Evolutionary conservation across 208 protist genomes (phyloP).

Genomic region (Porcisia deanei): DNA sequence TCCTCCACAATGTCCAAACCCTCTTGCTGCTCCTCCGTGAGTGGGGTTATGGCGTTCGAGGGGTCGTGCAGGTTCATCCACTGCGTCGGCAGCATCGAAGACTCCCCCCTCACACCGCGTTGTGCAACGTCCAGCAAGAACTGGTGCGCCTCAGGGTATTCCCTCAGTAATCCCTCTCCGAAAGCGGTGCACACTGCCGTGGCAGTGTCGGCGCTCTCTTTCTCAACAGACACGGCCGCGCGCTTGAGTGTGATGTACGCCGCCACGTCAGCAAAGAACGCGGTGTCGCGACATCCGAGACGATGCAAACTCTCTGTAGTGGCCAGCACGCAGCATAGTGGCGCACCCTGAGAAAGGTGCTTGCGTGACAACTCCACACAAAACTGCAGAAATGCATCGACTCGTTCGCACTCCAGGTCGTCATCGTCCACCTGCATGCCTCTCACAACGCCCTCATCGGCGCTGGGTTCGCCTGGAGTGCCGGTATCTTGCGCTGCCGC

Average conservation of each 20-base stretch:
- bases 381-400: slow-evolving; percentile 45
- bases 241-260: slow-evolving; percentile 48
- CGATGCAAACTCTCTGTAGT: slow-evolving; percentile 44
- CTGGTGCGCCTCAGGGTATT: slow-evolving; percentile 40
- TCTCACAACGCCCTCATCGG: not conserved
- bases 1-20: slow-evolving; percentile 66
- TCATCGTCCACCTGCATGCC: slow-evolving; percentile 5
- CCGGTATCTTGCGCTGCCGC: slow-evolving; percentile 1
- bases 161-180: slow-evolving; percentile 53
- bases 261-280: slow-evolving; percentile 51
- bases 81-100: slow-evolving; percentile 45
- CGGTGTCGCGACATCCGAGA: slow-evolving; percentile 51
- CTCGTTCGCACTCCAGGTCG: slow-evolving; percentile 41
- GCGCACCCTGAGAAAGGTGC: slow-evolving; percentile 45
- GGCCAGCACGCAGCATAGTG: slow-evolving; percentile 50
- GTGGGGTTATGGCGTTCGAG: slow-evolving; percentile 44
- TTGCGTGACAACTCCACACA: slow-evolving; percentile 52
- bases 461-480: not conserved
- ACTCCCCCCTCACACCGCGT: slow-evolving; percentile 42
- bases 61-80: slow-evolving; percentile 87
- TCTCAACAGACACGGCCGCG: slow-evolving; percentile 19
- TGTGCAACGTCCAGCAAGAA: slow-evolving; percentile 51
- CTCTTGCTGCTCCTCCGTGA: slow-evolving; percentile 62
- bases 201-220: slow-evolving; percentile 49
- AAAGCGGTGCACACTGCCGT: slow-evolving; percentile 44